Evolutionary conservation across 768 basidiomycete genomes (phyloP), one percentile per base, ranked within the genome.

Genomic region (Podaxis sp.): DNA sequence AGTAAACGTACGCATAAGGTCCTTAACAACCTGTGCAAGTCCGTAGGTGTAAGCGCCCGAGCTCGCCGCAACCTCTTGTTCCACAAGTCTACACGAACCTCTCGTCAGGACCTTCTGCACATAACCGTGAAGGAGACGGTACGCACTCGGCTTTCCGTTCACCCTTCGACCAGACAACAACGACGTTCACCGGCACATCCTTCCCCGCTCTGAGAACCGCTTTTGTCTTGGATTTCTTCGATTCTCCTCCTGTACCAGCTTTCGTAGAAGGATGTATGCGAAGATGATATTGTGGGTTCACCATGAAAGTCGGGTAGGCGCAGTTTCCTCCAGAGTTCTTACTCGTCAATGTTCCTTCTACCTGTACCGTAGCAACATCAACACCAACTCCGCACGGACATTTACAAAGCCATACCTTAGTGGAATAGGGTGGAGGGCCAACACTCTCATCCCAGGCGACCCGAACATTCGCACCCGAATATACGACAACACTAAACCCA

Each of bases 201-300:
- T 83, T 86, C 14, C 80, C 78, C 1, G 84, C 84, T 48, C 82
- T 81, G 36, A 87, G 67, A 1, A 75, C 76, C 35, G 90, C 60
- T 6, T 76, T 71, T 5, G 78, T 74, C 65, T 79, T 86, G 21
- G 67, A 63, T 50, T 66, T 70, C 32, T 53, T 64, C 5, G 64
- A 50, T 47, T 38, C 37, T 37, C n/a, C 18, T 46, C 35, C 44
- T 13, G 27, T 23, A 18, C 61, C 57, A 61, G 47, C 28, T 21
- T 42, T 58, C 36, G 59, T 68, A 1, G 73, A 66, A 3, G 82
- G 75, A 56, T 79, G 74, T 18, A 96, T 73, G 5, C 73, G 79
- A 13, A 98, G 76, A 58, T 81, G 80, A 72, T 92, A 98, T 68
- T 97, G 93, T 0, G 95, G 95, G 68, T 98, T 98, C 52, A 83